Base-by-base conservation (phyloP, 1,284 basidiomycete genomes). In the Cystobasidium sp. region DNA sequence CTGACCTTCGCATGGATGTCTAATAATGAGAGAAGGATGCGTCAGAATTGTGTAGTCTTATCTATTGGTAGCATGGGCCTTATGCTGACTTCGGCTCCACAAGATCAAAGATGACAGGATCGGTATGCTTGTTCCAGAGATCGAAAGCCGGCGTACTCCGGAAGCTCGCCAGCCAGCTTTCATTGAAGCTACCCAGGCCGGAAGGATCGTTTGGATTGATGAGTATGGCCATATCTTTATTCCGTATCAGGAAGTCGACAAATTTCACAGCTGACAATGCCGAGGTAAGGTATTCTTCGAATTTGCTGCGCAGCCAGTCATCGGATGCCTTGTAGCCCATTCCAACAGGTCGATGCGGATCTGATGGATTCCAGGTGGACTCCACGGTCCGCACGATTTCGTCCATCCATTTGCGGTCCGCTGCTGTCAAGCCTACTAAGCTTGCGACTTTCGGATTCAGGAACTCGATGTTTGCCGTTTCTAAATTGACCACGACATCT, bases 381-480 rank as follows among this genome's bases (percentile, higher is more conserved):
- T 93, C 92, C 12, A 95, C 92, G 63, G 91, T 91, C 68, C 86
- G 87, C 61, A 94, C 87, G 44, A 89, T 85, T 58, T 89, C 88
- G 80, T 90, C 89, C 86, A 99, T 95, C 96, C 97, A 99, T 82
- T 94, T 97, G 74, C 96, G 86, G 83, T 99, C 97, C 0, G 94
- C 93, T 0, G 96, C 85, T 0, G 96, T 98, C 75, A 99, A 84
- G 6, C 87, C 88, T 39, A 91, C 88, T 37, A 90, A 84, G 41
- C 90, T 87, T 78, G 96, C 93, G 6, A 97, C 81, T 80, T 86
- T 88, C 0, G 90, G 88, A 81, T 98, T 90, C 39, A 89, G 85
- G 83, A 95, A 93, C 78, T 96, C 93, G 76, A 97, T 88, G 0
- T 86, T 85, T 10, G 90, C 91, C 3, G 88, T 90, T 80, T 97